Conservation (phyloP, 2,329 filamentous ascomycete genomes). For the Fusarium algeriense region DNA sequence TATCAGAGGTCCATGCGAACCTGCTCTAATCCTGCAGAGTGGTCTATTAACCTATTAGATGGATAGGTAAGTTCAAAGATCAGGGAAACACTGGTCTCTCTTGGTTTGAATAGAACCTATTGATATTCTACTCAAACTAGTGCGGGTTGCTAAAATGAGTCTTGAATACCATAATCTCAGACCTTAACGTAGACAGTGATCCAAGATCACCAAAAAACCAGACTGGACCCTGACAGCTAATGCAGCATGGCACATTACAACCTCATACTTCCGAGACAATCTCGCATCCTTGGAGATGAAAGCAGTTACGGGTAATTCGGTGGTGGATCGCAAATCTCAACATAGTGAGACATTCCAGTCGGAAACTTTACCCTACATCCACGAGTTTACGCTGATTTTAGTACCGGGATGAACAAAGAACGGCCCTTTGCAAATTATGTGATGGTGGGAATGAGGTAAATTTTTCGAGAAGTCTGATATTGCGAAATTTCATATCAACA, state of each 20-base stretch:
- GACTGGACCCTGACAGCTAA: too few relatives aligned
- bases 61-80: too few relatives aligned
- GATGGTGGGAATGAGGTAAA: not conserved
- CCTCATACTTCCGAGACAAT: not conserved
- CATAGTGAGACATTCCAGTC: not conserved
- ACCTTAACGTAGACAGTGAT: too few relatives aligned
- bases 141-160: too few relatives aligned
- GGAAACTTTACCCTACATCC: not conserved
- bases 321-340: not conserved
- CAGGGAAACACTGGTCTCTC: too few relatives aligned
- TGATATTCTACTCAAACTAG: too few relatives aligned
- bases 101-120: too few relatives aligned
- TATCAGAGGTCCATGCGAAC: too few relatives aligned
- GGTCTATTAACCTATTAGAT: too few relatives aligned
- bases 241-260: too few relatives aligned
- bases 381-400: rapidly evolving
- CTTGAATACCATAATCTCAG: not conserved
- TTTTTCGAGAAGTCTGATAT: not conserved
- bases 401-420: not conserved
- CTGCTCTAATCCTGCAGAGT: too few relatives aligned
- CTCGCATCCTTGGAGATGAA: not conserved
- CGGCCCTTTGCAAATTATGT: not conserved
- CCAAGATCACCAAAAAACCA: too few relatives aligned
- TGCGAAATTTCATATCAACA: not conserved
- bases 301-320: not conserved